Percentiles rank a stretch among this genome's conserved stretches.
These are phyloP conservation scores for Zymoseptoria brevis DNA, from an alignment of 2,329 filamentous ascomycete genomes.

Conservation along the genomic window DNA sequence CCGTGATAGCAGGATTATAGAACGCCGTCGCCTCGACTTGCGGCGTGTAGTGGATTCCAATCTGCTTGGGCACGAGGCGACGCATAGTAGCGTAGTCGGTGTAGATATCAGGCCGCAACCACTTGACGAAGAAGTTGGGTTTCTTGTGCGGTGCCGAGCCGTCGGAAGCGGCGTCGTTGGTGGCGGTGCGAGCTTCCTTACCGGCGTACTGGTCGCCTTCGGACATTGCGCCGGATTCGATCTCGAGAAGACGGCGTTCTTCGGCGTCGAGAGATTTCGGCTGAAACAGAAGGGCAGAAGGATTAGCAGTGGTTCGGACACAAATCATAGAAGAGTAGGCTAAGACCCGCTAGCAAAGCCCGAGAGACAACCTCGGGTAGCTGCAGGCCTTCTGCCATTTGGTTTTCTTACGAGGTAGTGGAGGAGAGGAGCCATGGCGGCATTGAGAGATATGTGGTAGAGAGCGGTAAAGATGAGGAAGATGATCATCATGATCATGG, in stretches of 20 bases:
- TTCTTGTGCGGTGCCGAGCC: slow-evolving; percentile 38
- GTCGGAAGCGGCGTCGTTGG: slow-evolving; percentile 19
- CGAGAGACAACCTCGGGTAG: too few species aligned
- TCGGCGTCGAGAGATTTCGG: slow-evolving; percentile 44
- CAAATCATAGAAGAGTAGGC: too few species aligned
- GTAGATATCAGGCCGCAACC: slow-evolving; percentile 71
- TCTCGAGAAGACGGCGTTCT: slow-evolving; percentile 29
- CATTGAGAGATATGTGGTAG: slow-evolving; percentile 66
- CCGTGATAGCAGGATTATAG: slow-evolving; percentile 61
- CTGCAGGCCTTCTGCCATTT: too few species aligned
- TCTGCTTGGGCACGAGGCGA: slow-evolving; percentile 56
- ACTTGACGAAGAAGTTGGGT: slow-evolving; percentile 55
- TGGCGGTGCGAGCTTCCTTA: slow-evolving; percentile 16
- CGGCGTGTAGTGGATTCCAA: slow-evolving; percentile 52
- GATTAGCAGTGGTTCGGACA: slow-evolving; percentile 27
- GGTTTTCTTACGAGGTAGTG: slow-evolving; percentile 66
- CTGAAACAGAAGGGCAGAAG: slow-evolving; percentile 30
- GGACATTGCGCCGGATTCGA: slow-evolving; percentile 25
- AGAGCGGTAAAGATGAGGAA: slow-evolving; percentile 68
- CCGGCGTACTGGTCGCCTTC: slow-evolving; percentile 17
- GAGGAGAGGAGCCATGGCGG: slow-evolving; percentile 67
- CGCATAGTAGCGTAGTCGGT: slow-evolving; percentile 64
- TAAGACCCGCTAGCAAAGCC: too few species aligned
- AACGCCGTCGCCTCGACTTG: slow-evolving; percentile 62
- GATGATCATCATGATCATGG: slow-evolving; percentile 66